Conservation (phyloP, 495 filamentous ascomycete species). For the Trichoderma asperelloides region DNA sequence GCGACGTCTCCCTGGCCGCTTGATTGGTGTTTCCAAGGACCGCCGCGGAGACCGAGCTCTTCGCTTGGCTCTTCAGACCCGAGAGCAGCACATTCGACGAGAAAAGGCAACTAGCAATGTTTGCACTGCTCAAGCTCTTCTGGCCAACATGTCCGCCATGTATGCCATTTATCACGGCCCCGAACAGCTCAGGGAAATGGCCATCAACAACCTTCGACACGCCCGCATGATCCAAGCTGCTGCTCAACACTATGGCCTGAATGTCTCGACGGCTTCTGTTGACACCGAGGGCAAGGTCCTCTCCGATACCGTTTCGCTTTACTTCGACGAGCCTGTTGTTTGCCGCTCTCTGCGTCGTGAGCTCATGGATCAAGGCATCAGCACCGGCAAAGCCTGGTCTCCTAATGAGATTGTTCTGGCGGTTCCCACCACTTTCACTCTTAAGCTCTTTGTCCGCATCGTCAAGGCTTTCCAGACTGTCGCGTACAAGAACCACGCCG, state of each 20-base stretch:
- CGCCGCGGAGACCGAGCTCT: constrained; percentile 77
- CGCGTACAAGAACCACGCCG: constrained; percentile 15
- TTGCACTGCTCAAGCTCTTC: constrained; percentile 89
- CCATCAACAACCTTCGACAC: constrained; percentile 62
- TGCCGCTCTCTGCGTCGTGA: background rate
- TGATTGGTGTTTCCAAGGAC: constrained; percentile 92
- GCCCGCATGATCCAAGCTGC: constrained; percentile 62
- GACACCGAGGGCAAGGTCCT: constrained; percentile 45
- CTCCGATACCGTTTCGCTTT: constrained; percentile 78
- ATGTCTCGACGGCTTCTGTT: constrained; percentile 48
- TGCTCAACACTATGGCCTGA: constrained; percentile 56
- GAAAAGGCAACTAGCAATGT: constrained; percentile 99
- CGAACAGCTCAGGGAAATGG: constrained; percentile 73
- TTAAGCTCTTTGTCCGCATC: constrained; percentile 22
- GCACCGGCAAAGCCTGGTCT: background rate
- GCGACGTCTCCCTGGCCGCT: constrained; percentile 88
- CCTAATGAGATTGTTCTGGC: background rate
- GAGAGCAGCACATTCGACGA: constrained; percentile 94
- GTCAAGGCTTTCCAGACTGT: constrained; percentile 47
- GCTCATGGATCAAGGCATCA: background rate
- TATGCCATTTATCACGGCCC: constrained; percentile 98
- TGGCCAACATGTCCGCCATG: constrained; percentile 96
- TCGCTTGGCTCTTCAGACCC: constrained; percentile 81
- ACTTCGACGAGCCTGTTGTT: constrained; percentile 28
- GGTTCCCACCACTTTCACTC: constrained; percentile 19